Evolutionary conservation across 495 filamentous ascomycete species (phyloP).

Genomic region (Parathielavia appendiculata): DNA sequence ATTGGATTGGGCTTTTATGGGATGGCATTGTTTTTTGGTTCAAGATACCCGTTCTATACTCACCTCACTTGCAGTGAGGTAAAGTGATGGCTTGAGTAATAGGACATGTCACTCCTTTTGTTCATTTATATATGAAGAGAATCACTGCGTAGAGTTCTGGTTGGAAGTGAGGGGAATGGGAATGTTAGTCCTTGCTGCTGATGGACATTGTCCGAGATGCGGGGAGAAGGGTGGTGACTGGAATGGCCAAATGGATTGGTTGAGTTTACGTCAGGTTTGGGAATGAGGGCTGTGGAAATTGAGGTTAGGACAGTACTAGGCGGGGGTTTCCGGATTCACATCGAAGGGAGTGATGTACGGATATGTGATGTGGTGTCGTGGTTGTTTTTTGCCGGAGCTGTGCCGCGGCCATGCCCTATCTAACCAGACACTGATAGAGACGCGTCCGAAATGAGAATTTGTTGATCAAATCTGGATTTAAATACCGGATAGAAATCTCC

Average conservation of each 20-base stretch:
- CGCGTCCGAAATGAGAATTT: background rate
- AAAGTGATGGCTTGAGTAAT: background rate
- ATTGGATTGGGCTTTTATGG: too few species aligned
- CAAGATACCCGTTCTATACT: conserved; percentile 10
- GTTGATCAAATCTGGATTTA: background rate
- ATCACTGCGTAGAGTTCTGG: too few species aligned
- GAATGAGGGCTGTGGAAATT: background rate
- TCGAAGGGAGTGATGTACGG: background rate
- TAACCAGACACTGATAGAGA: background rate
- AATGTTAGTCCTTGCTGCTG: background rate
- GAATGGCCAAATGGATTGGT: too few species aligned
- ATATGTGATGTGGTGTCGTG: background rate
- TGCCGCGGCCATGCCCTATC: background rate
- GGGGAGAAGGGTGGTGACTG: background rate
- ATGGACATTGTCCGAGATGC: conserved; percentile 1
- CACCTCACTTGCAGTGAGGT: background rate
- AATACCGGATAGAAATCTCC: background rate
- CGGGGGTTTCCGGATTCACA: background rate
- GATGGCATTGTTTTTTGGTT: conserved; percentile 5
- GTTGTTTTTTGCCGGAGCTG: background rate
- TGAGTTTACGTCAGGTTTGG: background rate
- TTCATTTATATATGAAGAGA: background rate
- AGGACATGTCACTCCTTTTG: conserved; percentile 7
- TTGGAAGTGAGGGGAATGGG: background rate
- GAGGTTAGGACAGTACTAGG: too few species aligned